phyloP scores from a whole-genome alignment of 768 basidiomycete species.

The Auricularia auricula-judae region DNA sequence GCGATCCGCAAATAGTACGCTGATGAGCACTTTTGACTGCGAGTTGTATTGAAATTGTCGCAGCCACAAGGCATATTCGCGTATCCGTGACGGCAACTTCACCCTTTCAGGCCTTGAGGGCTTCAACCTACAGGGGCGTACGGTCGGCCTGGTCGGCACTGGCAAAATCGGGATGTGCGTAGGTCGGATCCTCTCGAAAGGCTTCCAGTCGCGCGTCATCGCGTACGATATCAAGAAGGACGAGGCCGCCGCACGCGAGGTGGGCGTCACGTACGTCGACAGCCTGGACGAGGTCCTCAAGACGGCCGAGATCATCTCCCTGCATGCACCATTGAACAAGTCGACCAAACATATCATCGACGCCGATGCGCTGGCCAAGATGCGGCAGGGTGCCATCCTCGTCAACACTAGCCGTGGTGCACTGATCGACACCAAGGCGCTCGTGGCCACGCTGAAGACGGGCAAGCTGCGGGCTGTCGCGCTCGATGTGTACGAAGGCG shows the following conservation, averaged over 20 bases:
- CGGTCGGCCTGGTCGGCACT: constrained; percentile 24
- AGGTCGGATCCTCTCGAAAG: constrained; percentile 16
- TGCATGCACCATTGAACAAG: constrained; percentile 23
- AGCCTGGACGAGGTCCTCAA: constrained; percentile 24
- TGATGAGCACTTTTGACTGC: not conserved
- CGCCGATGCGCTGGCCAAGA: constrained; percentile 13
- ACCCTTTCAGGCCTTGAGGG: constrained; percentile 13
- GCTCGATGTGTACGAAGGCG: constrained; percentile 15
- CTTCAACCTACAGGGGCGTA: constrained; percentile 17
- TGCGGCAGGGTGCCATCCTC: constrained; percentile 17
- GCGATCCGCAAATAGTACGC: constrained; percentile 12
- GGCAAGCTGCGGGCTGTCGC: constrained; percentile 12
- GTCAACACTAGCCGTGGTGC: constrained; percentile 25
- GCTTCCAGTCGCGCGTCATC: constrained; percentile 15
- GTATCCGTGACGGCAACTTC: constrained; percentile 14
- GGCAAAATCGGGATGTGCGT: constrained; percentile 19
- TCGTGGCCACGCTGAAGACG: constrained; percentile 11
- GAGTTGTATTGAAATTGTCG: too few species aligned
- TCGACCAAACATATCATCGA: constrained; percentile 18
- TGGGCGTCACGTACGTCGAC: constrained; percentile 11
- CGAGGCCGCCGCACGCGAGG: constrained; percentile 3
- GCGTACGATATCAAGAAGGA: not conserved
- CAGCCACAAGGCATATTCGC: constrained; percentile 11
- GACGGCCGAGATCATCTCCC: constrained; percentile 18
- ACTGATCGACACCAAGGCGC: constrained; percentile 13